phyloP scores from a whole-genome alignment of 148 eudicot genomes.

The Linanthus parryae region DNA sequence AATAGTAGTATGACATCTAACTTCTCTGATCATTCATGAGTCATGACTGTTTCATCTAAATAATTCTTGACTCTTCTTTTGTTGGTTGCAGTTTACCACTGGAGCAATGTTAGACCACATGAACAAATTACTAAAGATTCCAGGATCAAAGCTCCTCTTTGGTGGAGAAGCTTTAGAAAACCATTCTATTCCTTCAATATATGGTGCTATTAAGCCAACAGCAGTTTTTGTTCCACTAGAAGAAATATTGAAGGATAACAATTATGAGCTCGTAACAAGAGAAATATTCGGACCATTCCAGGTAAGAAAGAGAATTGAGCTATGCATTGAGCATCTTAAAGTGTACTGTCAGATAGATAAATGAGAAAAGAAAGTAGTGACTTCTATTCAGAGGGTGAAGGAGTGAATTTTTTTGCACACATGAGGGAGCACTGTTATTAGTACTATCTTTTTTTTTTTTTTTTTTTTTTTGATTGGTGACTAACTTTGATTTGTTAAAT shows the following conservation, averaged over 20 bases:
- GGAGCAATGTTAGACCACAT: conserved; percentile 76
- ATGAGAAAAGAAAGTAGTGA: too few species aligned
- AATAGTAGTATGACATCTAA: too few species aligned
- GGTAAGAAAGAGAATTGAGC: too few species aligned
- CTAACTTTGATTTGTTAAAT: neutral
- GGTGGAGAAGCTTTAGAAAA: conserved; percentile 85
- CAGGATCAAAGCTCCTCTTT: conserved; percentile 80
- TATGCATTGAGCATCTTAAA: too few species aligned
- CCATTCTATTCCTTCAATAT: conserved; percentile 71
- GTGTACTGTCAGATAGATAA: too few species aligned
- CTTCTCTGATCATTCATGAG: neutral
- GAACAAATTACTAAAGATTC: conserved; percentile 66
- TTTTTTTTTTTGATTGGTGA: neutral
- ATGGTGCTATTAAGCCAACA: conserved; percentile 94
- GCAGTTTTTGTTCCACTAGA: conserved; percentile 87
- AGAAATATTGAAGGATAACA: conserved; percentile 71
- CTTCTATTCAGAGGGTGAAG: too few species aligned
- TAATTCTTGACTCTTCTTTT: neutral
- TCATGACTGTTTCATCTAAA: neutral
- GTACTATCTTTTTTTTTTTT: too few species aligned
- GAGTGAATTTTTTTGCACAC: too few species aligned
- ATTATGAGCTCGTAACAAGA: conserved; percentile 71
- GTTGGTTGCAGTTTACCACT: conserved; percentile 61
- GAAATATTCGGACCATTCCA: conserved; percentile 98
- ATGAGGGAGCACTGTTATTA: too few species aligned